Conservation (phyloP, 2,329 filamentous ascomycete species). For the Fusarium sp. region DNA sequence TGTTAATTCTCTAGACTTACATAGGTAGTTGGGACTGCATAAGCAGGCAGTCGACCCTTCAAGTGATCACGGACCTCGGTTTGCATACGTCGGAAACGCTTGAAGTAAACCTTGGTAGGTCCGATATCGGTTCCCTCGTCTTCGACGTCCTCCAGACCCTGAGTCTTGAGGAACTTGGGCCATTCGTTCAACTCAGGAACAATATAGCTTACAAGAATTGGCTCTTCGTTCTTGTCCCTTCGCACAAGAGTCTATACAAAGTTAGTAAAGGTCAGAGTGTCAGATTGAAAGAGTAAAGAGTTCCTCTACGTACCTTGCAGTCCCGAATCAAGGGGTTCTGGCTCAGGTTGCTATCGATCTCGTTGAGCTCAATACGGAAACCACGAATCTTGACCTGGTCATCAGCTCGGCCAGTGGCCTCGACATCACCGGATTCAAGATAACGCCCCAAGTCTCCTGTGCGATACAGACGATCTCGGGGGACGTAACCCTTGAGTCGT, state of each 20-base stretch:
- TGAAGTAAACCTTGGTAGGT: constrained; percentile 58
- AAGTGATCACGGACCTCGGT: constrained; percentile 56
- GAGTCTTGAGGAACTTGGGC: too few relatives aligned
- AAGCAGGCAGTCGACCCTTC: constrained; percentile 46
- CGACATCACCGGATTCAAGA: constrained; percentile 75
- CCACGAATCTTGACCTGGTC: constrained; percentile 96
- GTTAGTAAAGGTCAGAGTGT: too few relatives aligned
- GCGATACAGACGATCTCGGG: constrained; percentile 86
- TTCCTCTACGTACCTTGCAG: constrained; percentile 63
- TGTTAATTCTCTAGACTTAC: constrained; percentile 48
- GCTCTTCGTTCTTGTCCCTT: too few relatives aligned
- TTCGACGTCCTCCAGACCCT: too few relatives aligned
- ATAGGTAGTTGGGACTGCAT: constrained; percentile 54
- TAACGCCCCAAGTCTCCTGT: constrained; percentile 82
- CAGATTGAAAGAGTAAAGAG: too few relatives aligned
- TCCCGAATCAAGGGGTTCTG: constrained; percentile 83
- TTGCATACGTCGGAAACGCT: constrained; percentile 62
- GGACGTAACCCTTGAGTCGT: constrained; percentile 73
- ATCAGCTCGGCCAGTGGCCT: constrained; percentile 84
- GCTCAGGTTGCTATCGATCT: constrained; percentile 88
- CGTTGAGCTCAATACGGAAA: constrained; percentile 91
- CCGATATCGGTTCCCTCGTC: constrained; percentile 66
- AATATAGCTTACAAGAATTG: too few relatives aligned
- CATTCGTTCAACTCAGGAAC: too few relatives aligned
- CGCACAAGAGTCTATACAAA: too few relatives aligned